Conservation (phyloP, 768 basidiomycete genomes). For the Pulveroboletus sp. region DNA sequence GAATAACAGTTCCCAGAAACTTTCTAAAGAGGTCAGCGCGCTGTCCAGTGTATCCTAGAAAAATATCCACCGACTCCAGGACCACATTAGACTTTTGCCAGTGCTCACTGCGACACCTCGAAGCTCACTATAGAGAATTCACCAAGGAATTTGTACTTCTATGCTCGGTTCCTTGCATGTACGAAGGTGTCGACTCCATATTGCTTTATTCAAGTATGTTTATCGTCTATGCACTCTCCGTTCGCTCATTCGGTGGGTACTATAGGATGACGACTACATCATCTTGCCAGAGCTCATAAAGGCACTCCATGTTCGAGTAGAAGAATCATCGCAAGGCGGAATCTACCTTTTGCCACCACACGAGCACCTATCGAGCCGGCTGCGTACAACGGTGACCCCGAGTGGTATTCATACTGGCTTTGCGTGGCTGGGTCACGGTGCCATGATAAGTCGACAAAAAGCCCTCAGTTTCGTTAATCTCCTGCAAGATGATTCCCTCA, state of each 20-base stretch:
- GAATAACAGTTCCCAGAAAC: slow-evolving; percentile 54
- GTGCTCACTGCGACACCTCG: slow-evolving; percentile 38
- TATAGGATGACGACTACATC: slow-evolving; percentile 69
- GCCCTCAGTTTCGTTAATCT: slow-evolving; percentile 49
- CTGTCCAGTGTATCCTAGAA: neutral
- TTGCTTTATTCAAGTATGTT: slow-evolving; percentile 60
- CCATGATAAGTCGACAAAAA: slow-evolving; percentile 46
- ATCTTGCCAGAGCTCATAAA: slow-evolving; percentile 55
- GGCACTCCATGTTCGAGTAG: slow-evolving; percentile 43
- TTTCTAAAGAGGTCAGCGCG: slow-evolving; percentile 42
- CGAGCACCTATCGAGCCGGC: slow-evolving; percentile 54
- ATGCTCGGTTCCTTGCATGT: slow-evolving; percentile 61
- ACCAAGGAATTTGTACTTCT: slow-evolving; percentile 54
- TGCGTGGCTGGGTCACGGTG: slow-evolving; percentile 67
- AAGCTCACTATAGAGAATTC: slow-evolving; percentile 58
- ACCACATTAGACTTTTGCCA: slow-evolving; percentile 38
- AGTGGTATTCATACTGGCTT: slow-evolving; percentile 50
- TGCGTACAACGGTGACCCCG: slow-evolving; percentile 42
- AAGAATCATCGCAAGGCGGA: slow-evolving; percentile 19
- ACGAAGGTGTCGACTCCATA: slow-evolving; percentile 46
- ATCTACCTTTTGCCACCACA: slow-evolving; percentile 61
- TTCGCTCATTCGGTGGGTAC: slow-evolving; percentile 1
- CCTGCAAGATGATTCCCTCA: slow-evolving; percentile 35
- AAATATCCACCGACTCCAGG: neutral
- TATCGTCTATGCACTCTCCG: neutral